Base-by-base conservation (phyloP, 129 eudicot species). In the Arctium minus region DNA sequence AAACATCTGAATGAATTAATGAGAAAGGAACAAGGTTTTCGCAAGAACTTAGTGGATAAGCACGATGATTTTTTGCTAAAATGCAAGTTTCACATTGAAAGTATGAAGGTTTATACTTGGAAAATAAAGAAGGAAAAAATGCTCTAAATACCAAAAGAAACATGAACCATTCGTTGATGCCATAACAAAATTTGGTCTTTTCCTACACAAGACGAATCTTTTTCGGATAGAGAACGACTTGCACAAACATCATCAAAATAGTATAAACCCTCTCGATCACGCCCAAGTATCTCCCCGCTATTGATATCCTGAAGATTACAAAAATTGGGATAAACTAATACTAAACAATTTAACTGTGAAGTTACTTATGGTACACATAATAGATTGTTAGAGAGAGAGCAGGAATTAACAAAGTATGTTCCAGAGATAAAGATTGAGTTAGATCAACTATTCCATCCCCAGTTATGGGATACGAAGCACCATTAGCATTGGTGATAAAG, bases 1-100 rank as follows among this genome's bases (percentile, higher is more conserved):
- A 77, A 10, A 77, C 81, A 77, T 77, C 72, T 1, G 81, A 77
- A 77, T 77, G 81, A 77, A 77, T 17, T 46, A 77, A 33, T 5
- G 81, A 3, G 27, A 77, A 77, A 32, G 73, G 81, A 18, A 46
- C 17, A 2, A 18, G 5, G 6, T 3, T 5, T 77, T 44, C 60
- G n/a, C 38, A 33, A 38, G 12, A 8, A 68, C 65, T 38, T 62
- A 4, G 17, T 1, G 38, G 18, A 27, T 36, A 79, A 37, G 18
- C 39, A 79, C 75, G 82, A 27, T 68, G 65, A 29, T 75, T 68
- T 39, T 79, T 65, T 1, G 82, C 82, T 38, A 37, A 6, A 17
- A 79, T 40, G 8, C 82, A 79, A n/a, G 75, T 67, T 39, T 79
- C 38, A 67, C 74, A 79, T 1, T 8, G 3, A 8, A 79, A 76